Evolutionary conservation across 257 asterid genomes (phyloP), one percentile per base, ranked within the genome.

Genomic region (Jacaranda mimosifolia): DNA sequence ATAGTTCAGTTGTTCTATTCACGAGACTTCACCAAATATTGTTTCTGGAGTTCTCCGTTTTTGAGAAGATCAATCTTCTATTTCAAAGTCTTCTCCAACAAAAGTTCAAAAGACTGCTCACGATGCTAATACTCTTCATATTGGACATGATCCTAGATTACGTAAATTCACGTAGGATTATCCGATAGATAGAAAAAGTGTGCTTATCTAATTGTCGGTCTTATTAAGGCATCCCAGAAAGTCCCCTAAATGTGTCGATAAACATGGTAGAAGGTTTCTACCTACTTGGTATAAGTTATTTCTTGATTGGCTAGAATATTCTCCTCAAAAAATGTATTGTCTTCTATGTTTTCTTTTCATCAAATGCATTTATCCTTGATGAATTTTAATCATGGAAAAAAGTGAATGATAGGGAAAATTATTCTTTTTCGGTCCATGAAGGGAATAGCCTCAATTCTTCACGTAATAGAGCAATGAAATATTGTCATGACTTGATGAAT

Each of bases 241-340:
- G 35, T 51, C 57, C 1, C 0, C 6, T 1, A 10, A 3, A 3
- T 3, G 14, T 55, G 3, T 40, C 5, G 68, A 53, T 8, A 76
- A 53, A 21, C 0, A 53, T 21, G 39, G 8, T 14, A 65, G 46
- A 17, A 76, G 19, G 59, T 55, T 76, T 67, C 4, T 76, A 0
- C 6, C 1, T 8, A 1, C 58, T 53, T 76, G 74, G 68, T 65
- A 51, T 1, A 26, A 26, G 32, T 26, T 26, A 26, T 26, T 26
- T 26, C 32, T 26, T 26, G 32, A 26, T 26, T 76, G 80, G 68
- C 21, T 65, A 15, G 80, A 76, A 10, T 66, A 52, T 14, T 76
- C 74, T 48, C 74, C 49, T 52, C n/a, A 0, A 13, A 66, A 53
- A 56, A 55, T 66, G 60, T 66, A 49, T 53, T 55, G 12, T 32